Evolutionary conservation across 208 protist species (phyloP), one percentile per base, ranked within the genome.

Genomic region (Naegleria gruberi): DNA sequence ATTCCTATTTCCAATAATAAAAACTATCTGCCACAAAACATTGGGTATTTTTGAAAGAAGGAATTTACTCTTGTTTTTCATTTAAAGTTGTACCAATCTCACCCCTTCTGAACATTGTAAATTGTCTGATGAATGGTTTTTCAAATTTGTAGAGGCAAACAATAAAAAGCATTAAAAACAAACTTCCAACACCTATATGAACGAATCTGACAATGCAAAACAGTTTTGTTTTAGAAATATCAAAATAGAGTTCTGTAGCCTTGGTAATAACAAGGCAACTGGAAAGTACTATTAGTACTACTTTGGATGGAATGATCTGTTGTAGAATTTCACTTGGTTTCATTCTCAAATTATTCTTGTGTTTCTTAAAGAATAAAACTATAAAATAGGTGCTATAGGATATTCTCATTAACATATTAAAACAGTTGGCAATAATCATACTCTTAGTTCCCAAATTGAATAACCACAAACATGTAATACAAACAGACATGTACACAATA

Each of bases 401-500:
- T 44, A 89, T 74, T 44, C 85, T 57, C 19, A 89, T 37, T 0
- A 26, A 12, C 85, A 89, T 89, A 30, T 89, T 89, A 0, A 89
- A 44, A 44, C 85, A 89, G n/a, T 89, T 89, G 4, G 85, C 45
- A 74, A 89, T 41, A 42, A 89, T 89, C 26, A 89, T 19, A 30
- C 30, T 34, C 4, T 26, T 19, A 55, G 37, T 74, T 17, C 82
- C 82, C 6, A 87, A 23, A 55, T 89, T 89, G 12, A 86, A 47
- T 37, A 51, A 17, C 41, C 6, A 45, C 8, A 86, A 10, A 34
- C 8, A 86, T 19, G 55, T 45, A 8, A 74, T 7, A 74, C 15
- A 17, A 23, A 44, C 51, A 44, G 7, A n/a, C 17, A 89, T n/a
- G 15, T 89, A 89, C 5, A 43, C 4, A 43, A 74, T 8, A 26